Evolutionary conservation across 805 yeast species (phyloP).

Genomic region (Lipomyces mesembrius): DNA sequence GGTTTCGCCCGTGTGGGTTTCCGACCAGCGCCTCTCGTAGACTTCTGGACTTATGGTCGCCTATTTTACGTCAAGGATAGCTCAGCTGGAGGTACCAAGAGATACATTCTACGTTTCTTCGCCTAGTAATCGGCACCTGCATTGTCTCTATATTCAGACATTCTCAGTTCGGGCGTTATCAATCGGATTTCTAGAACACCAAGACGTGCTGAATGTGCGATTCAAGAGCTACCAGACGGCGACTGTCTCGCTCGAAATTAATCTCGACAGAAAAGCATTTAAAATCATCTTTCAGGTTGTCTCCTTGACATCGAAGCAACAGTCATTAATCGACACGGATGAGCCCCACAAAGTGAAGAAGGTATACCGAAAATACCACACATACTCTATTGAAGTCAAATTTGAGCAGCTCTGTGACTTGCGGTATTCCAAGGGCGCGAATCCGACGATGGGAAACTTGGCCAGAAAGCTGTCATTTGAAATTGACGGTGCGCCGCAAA

Average conservation of each 20-base stretch:
- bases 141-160: conserved; percentile 6
- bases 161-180: neutral
- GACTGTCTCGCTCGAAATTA: neutral
- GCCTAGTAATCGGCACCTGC: neutral
- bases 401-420: conserved; percentile 2
- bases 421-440: conserved; percentile 5
- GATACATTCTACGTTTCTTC: neutral
- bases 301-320: neutral
- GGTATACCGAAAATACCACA: neutral
- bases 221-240: neutral
- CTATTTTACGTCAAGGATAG: neutral
- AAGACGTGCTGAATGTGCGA: neutral
- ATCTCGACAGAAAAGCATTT: neutral
- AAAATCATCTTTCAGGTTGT: conserved; percentile 6
- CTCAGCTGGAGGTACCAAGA: conserved; percentile 1
- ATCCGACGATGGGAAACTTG: neutral
- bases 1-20: conserved; percentile 3
- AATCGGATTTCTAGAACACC: neutral
- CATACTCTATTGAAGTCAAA: conserved; percentile 1
- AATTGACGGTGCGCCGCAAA: neutral
- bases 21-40: neutral
- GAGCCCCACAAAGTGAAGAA: neutral
- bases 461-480: conserved; percentile 3
- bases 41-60: neutral
- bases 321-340: neutral